Evolutionary conservation across 176 grass and related monocot genomes (phyloP).

Genomic region (Avena eriantha): DNA sequence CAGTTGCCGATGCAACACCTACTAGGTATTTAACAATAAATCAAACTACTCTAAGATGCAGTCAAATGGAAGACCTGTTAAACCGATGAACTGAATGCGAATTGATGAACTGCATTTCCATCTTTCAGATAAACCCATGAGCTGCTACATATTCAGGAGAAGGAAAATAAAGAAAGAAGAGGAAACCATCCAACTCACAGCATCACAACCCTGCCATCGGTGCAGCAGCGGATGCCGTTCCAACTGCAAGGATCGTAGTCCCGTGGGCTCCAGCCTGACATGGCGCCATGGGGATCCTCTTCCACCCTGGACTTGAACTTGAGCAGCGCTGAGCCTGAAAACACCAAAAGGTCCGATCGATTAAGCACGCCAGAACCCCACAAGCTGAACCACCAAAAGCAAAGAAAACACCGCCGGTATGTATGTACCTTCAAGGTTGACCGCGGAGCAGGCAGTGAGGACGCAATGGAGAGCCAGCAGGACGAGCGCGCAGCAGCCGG

Average conservation of each 20-base stretch:
- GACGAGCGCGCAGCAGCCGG: slow-evolving; percentile 37
- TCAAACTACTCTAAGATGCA: slow-evolving; percentile 16
- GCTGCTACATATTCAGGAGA: slow-evolving; percentile 11
- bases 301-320: slow-evolving; percentile 77
- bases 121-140: background rate
- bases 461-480: slow-evolving; percentile 57
- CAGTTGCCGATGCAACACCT: background rate
- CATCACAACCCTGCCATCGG: slow-evolving; percentile 64
- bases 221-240: slow-evolving; percentile 76
- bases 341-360: slow-evolving; percentile 21
- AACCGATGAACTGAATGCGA: background rate
- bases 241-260: slow-evolving; percentile 76
- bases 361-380: background rate
- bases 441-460: slow-evolving; percentile 57
- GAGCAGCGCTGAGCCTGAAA: slow-evolving; percentile 71
- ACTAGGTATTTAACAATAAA: slow-evolving; percentile 7
- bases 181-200: slow-evolving; percentile 68
- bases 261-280: slow-evolving; percentile 67
- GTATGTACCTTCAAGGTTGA: slow-evolving; percentile 80
- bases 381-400: slow-evolving; percentile 6
- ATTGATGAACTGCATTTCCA: background rate
- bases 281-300: slow-evolving; percentile 68
- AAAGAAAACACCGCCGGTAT: background rate
- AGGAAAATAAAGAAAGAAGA: background rate
- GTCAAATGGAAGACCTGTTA: slow-evolving; percentile 41